Percentiles rank a stretch among this genome's conserved stretches.
Conservation (phyloP, 345 rosid genomes). For the Ceriops tagal region DNA sequence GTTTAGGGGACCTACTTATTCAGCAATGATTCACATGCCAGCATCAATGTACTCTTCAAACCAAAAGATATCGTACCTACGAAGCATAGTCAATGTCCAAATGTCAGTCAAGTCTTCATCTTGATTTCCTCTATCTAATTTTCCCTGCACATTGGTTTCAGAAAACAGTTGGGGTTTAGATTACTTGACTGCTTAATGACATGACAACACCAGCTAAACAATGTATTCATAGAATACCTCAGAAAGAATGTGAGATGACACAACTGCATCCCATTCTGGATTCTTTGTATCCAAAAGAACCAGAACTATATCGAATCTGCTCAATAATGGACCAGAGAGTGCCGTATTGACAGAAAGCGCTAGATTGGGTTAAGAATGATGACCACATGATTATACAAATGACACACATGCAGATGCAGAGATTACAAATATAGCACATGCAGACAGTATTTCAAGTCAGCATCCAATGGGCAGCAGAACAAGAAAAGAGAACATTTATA, state of each 20-base stretch:
- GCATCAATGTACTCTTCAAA: not conserved
- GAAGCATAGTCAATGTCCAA: slow-evolving; percentile 79
- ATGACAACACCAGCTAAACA: slow-evolving; percentile 2
- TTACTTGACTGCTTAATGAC: slow-evolving; percentile 5
- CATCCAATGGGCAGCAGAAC: not conserved
- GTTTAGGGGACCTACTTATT: not conserved
- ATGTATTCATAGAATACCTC: slow-evolving; percentile 41
- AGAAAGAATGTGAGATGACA: slow-evolving; percentile 92
- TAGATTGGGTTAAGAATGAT: slow-evolving; percentile 50
- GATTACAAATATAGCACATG: not conserved
- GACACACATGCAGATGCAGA: not conserved
- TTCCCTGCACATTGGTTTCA: slow-evolving; percentile 44
- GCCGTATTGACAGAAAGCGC: slow-evolving; percentile 95
- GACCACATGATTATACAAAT: not conserved
- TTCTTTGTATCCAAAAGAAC: slow-evolving; percentile 92
- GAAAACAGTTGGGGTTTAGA: slow-evolving; percentile 4
- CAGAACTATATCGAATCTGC: slow-evolving; percentile 92
- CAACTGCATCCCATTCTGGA: slow-evolving; percentile 98
- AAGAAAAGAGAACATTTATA: not conserved
- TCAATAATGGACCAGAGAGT: slow-evolving; percentile 88
- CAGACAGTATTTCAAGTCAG: slow-evolving; percentile 7
- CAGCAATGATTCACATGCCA: too few species aligned
- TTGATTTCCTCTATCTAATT: slow-evolving; percentile 28
- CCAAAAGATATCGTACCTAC: slow-evolving; percentile 44
- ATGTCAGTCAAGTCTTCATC: slow-evolving; percentile 50